Evolutionary conservation across 2,329 filamentous ascomycete species (phyloP).

Genomic region (Ustulina deusta): DNA sequence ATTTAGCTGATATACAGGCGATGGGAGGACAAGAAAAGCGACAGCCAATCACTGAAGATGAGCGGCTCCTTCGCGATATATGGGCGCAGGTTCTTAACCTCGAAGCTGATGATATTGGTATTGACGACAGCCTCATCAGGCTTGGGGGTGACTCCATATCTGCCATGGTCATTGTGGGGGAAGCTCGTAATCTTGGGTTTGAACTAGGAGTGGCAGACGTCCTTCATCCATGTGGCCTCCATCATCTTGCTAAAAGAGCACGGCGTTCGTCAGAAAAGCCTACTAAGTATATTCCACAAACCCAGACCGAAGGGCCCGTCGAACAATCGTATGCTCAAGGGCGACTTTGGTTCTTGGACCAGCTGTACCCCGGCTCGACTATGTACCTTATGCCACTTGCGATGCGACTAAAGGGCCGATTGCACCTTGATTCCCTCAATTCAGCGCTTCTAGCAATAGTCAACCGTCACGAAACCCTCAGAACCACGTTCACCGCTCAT

Average conservation of each 20-base stretch:
- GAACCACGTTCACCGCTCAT: slow-evolving; percentile 13
- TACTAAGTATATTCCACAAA: background rate
- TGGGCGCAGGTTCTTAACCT: slow-evolving; percentile 35
- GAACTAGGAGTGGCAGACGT: slow-evolving; percentile 15
- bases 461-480: slow-evolving; percentile 19
- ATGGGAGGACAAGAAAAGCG: background rate
- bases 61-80: slow-evolving; percentile 17
- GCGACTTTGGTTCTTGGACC: slow-evolving; percentile 25
- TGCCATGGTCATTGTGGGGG: slow-evolving; percentile 39
- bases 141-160: slow-evolving; percentile 46
- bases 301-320: background rate
- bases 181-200: slow-evolving; percentile 12
- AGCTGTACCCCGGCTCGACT: slow-evolving; percentile 8
- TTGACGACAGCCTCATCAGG: slow-evolving; percentile 41
- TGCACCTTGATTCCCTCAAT: slow-evolving; percentile 14
- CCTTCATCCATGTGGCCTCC: slow-evolving; percentile 12
- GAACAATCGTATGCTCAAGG: slow-evolving; percentile 23
- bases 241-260: slow-evolving; percentile 4
- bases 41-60: slow-evolving; percentile 7
- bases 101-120: slow-evolving; percentile 20
- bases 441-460: slow-evolving; percentile 17
- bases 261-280: background rate
- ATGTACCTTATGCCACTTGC: slow-evolving; percentile 19
- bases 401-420: slow-evolving; percentile 1
- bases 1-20: background rate